Evolutionary conservation across 108 stramenopile species (phyloP).

Genomic region (Skeletonema potamos): DNA sequence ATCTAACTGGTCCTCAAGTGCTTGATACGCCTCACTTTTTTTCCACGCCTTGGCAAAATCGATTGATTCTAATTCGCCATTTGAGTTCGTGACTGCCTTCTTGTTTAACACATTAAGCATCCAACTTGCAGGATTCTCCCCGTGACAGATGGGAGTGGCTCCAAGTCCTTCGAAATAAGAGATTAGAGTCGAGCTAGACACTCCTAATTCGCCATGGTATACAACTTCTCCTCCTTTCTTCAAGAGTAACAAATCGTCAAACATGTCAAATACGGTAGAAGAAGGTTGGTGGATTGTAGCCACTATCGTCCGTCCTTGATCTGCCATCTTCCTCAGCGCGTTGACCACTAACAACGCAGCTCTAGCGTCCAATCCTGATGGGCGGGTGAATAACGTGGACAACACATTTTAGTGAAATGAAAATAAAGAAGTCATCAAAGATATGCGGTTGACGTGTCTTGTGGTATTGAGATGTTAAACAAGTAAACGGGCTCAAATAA

Average conservation of each 20-base stretch:
- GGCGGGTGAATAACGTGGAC: slow-evolving; percentile 36
- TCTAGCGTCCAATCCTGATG: slow-evolving; percentile 67
- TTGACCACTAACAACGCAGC: slow-evolving; percentile 65
- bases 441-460: too few relatives aligned
- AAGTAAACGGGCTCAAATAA: not conserved
- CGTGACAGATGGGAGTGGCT: slow-evolving; percentile 27
- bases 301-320: slow-evolving; percentile 57
- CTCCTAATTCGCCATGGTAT: slow-evolving; percentile 63
- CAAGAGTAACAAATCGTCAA: slow-evolving; percentile 52
- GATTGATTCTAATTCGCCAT: slow-evolving; percentile 22
- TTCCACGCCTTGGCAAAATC: slow-evolving; percentile 29
- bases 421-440: too few relatives aligned
- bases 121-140: slow-evolving; percentile 82
- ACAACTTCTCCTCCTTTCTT: slow-evolving; percentile 60
- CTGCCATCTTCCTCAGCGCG: slow-evolving; percentile 40
- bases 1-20: slow-evolving; percentile 13
- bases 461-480: too few relatives aligned
- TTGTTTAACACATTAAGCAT: slow-evolving; percentile 69
- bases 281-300: slow-evolving; percentile 72
- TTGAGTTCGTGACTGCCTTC: slow-evolving; percentile 6
- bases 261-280: slow-evolving; percentile 51
- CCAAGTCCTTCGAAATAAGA: slow-evolving; percentile 47
- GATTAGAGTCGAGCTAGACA: slow-evolving; percentile 36
- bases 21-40: slow-evolving; percentile 13
- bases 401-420: not conserved